A percentile compares a stretch with the other conserved stretches of the same genome.
These are phyloP conservation scores for Pseudopyricularia javanii DNA, from an alignment of 2,329 filamentous ascomycete species.

Conservation along the genomic window DNA sequence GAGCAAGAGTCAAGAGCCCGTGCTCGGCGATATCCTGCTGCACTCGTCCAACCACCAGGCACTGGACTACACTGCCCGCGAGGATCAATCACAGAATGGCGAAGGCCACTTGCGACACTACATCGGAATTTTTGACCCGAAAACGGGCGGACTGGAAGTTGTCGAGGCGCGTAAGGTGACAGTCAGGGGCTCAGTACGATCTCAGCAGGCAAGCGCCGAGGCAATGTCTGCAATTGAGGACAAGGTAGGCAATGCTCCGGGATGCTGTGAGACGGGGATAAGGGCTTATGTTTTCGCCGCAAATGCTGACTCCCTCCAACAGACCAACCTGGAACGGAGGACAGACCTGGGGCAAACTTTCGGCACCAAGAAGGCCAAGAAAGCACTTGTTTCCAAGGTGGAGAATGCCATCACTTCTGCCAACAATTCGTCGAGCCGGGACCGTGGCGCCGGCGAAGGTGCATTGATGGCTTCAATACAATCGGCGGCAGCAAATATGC, in stretches of 20 bases:
- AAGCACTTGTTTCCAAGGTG: slow-evolving; percentile 55
- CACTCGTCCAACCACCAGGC: slow-evolving; percentile 44
- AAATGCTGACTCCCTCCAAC: slow-evolving; percentile 9
- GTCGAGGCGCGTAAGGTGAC: slow-evolving; percentile 54
- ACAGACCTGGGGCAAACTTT: slow-evolving; percentile 66
- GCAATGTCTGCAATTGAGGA: slow-evolving; percentile 24
- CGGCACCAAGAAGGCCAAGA: slow-evolving; percentile 77
- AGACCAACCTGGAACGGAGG: slow-evolving; percentile 49
- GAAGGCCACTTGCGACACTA: slow-evolving; percentile 46
- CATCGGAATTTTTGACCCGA: slow-evolving; percentile 50
- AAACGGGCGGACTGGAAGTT: slow-evolving; percentile 45
- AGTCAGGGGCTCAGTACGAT: slow-evolving; percentile 42
- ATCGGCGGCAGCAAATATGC: slow-evolving; percentile 38
- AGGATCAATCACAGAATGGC: slow-evolving; percentile 28
- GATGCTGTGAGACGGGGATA: neutral
- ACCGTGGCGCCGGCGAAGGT: slow-evolving; percentile 39
- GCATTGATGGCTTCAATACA: slow-evolving; percentile 54
- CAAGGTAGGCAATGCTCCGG: slow-evolving; percentile 15
- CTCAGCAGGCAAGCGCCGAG: slow-evolving; percentile 37
- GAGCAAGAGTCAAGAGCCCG: slow-evolving; percentile 16
- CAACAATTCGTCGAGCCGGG: slow-evolving; percentile 22
- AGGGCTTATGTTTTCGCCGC: too few relatives aligned
- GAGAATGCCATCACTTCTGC: slow-evolving; percentile 55
- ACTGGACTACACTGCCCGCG: slow-evolving; percentile 47
- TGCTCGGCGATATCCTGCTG: slow-evolving; percentile 37